phyloP scores from a whole-genome alignment of 148 eudicot genomes.

The Dysphania ambrosioides region DNA sequence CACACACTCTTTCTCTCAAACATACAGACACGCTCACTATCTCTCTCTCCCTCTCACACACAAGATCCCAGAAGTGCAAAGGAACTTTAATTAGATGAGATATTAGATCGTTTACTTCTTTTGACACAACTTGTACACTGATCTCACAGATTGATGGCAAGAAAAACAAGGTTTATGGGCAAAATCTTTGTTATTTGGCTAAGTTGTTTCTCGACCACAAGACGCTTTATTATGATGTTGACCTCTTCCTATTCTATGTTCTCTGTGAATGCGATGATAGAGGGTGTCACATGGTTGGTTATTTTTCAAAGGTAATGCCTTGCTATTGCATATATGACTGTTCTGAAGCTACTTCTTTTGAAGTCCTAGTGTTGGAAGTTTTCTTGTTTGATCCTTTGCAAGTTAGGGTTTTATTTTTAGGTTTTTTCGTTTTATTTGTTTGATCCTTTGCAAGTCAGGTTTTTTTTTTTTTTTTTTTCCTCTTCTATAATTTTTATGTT shows the following conservation, averaged over 20 bases:
- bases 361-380: not conserved
- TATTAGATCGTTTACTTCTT: not conserved
- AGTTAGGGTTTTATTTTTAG: no score
- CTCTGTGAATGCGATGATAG: constrained; percentile 98
- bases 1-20: no score
- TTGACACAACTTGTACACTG: not conserved
- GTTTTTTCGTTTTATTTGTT: no score
- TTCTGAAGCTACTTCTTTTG: not conserved
- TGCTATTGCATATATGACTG: not conserved
- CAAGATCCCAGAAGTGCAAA: no score
- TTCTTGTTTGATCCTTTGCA: not conserved
- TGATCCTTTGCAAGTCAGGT: not conserved
- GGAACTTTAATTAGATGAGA: not conserved
- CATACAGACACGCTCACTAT: no score
- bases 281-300: constrained; percentile 99
- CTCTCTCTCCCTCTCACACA: no score
- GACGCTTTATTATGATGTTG: constrained; percentile 95
- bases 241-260: constrained; percentile 83
- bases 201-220: constrained; percentile 96
- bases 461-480: no score
- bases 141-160: constrained; percentile 89
- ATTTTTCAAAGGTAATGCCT: constrained; percentile 81
- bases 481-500: no score
- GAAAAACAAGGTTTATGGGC: constrained; percentile 97
- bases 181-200: constrained; percentile 93